A percentile compares a stretch with the other conserved stretches of the same genome.
Conservation (phyloP, 768 basidiomycete genomes). For the Suillus brevipes region DNA sequence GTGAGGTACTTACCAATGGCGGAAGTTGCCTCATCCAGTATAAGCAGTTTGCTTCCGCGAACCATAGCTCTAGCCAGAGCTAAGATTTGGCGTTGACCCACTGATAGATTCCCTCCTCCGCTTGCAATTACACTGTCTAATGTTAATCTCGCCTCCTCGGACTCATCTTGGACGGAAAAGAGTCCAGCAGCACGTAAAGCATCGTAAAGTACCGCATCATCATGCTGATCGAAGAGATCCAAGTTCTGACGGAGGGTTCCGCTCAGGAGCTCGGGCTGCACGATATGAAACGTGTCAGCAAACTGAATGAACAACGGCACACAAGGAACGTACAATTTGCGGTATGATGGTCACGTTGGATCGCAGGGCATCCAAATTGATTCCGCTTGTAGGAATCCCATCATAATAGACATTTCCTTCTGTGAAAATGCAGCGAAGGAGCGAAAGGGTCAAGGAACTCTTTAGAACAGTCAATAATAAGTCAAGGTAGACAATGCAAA, state of each 20-base stretch:
- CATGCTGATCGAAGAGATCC: slow-evolving; percentile 59
- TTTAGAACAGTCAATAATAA: slow-evolving; percentile 16
- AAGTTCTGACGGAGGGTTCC: slow-evolving; percentile 59
- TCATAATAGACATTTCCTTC: slow-evolving; percentile 55
- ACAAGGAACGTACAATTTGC: slow-evolving; percentile 42
- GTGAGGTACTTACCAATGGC: slow-evolving; percentile 1
- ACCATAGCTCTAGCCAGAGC: slow-evolving; percentile 61
- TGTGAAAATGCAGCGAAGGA: slow-evolving; percentile 55
- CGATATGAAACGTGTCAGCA: not conserved
- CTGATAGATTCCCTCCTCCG: slow-evolving; percentile 48
- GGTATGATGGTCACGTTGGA: slow-evolving; percentile 61
- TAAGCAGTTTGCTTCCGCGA: slow-evolving; percentile 54
- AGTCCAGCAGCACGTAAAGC: slow-evolving; percentile 51
- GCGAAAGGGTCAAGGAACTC: slow-evolving; percentile 52
- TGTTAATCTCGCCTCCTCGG: slow-evolving; percentile 38
- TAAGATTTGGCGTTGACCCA: slow-evolving; percentile 63
- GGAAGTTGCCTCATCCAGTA: slow-evolving; percentile 53
- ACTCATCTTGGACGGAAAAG: slow-evolving; percentile 39
- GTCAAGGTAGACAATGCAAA: slow-evolving; percentile 11
- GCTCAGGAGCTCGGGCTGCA: slow-evolving; percentile 51
- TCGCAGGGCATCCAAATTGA: slow-evolving; percentile 56
- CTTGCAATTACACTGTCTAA: slow-evolving; percentile 46
- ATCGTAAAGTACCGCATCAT: slow-evolving; percentile 51
- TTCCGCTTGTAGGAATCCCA: slow-evolving; percentile 40
- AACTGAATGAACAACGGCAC: slow-evolving; percentile 1